Conservation (phyloP, 306 rosid genomes). For the Trifolium subterraneum region DNA sequence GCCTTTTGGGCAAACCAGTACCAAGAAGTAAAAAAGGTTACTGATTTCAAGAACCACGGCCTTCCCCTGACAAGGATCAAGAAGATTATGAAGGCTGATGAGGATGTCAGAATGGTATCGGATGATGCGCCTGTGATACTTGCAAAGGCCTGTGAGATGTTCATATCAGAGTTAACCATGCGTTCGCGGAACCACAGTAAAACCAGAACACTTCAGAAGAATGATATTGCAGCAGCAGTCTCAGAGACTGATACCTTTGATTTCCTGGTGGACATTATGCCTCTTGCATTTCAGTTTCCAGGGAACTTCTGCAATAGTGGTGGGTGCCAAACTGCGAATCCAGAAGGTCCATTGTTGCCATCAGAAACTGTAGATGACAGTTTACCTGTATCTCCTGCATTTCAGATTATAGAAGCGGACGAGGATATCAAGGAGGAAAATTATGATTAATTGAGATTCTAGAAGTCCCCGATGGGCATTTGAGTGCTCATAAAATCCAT, state of each 20-base stretch:
- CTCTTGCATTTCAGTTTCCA: slow-evolving; percentile 47
- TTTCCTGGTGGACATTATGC: slow-evolving; percentile 60
- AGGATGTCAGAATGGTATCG: slow-evolving; percentile 61
- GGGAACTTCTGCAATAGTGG: slow-evolving; percentile 2
- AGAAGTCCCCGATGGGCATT: background rate
- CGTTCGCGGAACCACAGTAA: slow-evolving; percentile 64
- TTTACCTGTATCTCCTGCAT: slow-evolving; percentile 29
- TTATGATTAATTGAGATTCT: background rate
- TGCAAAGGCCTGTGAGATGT: slow-evolving; percentile 67
- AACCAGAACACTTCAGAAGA: slow-evolving; percentile 59
- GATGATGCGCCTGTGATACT: slow-evolving; percentile 61
- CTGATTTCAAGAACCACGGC: slow-evolving; percentile 61
- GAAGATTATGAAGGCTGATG: slow-evolving; percentile 67
- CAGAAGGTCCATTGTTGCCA: slow-evolving; percentile 31
- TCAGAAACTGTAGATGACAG: slow-evolving; percentile 43
- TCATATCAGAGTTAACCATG: slow-evolving; percentile 58
- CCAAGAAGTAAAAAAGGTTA: slow-evolving; percentile 58
- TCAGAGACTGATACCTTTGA: slow-evolving; percentile 57
- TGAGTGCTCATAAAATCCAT: background rate
- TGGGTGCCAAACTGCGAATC: slow-evolving; percentile 31
- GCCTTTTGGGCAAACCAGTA: slow-evolving; percentile 56
- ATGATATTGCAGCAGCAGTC: slow-evolving; percentile 61
- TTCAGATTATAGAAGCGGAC: slow-evolving; percentile 37
- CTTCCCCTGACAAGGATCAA: slow-evolving; percentile 64
- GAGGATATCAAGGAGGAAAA: background rate